These are phyloP conservation scores for Pistacia vera DNA, from an alignment of 345 rosid species.

Conservation along the genomic window DNA sequence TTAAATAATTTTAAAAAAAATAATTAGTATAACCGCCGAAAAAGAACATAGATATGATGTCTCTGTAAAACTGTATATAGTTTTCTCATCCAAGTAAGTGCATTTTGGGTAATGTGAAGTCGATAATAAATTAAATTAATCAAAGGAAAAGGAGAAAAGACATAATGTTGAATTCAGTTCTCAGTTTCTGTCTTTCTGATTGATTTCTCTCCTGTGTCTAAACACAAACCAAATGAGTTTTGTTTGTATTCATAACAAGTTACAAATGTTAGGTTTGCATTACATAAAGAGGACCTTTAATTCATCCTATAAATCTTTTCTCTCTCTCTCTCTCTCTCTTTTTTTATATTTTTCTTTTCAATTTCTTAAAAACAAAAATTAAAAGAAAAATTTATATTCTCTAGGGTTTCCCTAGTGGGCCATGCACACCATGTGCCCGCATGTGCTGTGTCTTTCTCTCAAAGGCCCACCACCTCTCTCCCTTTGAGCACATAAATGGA, in stretches of 20 bases:
- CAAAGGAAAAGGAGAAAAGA: no score
- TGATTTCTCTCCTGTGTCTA: neutral
- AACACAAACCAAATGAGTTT: constrained; percentile 9
- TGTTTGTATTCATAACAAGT: constrained; percentile 36
- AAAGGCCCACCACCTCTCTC: constrained; percentile 59
- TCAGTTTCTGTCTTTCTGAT: neutral
- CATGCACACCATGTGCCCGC: constrained; percentile 86
- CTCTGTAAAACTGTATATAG: no score
- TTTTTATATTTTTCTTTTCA: no score
- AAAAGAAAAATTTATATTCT: neutral
- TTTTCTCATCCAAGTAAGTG: no score
- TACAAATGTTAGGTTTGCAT: constrained; percentile 42
- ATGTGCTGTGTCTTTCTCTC: constrained; percentile 92
- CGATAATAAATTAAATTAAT: no score
- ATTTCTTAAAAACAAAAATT: neutral
- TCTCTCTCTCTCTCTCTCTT: no score
- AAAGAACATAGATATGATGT: no score
- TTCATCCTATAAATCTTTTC: neutral
- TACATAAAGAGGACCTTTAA: constrained; percentile 19
- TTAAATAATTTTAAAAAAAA: neutral
- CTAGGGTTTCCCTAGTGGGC: constrained; percentile 55
- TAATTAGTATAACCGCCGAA: no score
- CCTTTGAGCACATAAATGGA: constrained; percentile 58
- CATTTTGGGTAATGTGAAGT: no score
- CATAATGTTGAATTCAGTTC: no score